Evolutionary conservation across 495 filamentous ascomycete genomes (phyloP).

Genomic region (Talaromyces borbonicus): DNA sequence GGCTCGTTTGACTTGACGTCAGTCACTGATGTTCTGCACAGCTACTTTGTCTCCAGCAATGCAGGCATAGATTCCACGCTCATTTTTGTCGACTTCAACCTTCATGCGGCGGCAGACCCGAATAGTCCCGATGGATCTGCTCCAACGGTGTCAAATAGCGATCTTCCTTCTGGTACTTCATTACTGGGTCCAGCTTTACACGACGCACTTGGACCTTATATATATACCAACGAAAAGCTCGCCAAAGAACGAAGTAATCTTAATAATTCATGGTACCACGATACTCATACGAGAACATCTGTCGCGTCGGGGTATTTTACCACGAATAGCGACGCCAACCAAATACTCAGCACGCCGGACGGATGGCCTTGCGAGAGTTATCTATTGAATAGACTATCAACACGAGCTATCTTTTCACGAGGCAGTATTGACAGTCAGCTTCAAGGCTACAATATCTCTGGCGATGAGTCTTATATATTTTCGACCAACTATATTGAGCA

Average conservation of each 20-base stretch:
- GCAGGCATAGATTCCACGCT: constrained; percentile 33
- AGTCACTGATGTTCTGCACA: constrained; percentile 35
- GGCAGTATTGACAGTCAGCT: constrained; percentile 49
- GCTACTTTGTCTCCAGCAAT: constrained; percentile 39
- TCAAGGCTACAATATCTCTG: constrained; percentile 35
- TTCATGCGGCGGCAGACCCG: constrained; percentile 45
- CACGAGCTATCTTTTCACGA: constrained; percentile 43
- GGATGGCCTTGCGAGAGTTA: constrained; percentile 54
- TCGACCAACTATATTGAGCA: constrained; percentile 26
- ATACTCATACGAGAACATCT: constrained; percentile 18
- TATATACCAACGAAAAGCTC: constrained; percentile 45
- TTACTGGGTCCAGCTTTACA: constrained; percentile 27
- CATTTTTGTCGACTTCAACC: constrained; percentile 43
- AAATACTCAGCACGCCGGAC: constrained; percentile 41
- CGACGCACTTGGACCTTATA: constrained; percentile 31
- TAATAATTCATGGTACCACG: constrained; percentile 48
- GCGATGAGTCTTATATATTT: constrained; percentile 36
- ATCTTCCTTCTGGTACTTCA: constrained; percentile 26
- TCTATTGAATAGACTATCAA: constrained; percentile 39
- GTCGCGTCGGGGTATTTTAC: constrained; percentile 46
- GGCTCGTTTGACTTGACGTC: constrained; percentile 34
- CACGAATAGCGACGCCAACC: constrained; percentile 22
- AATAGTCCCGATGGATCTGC: constrained; percentile 29
- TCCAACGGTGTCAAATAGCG: constrained; percentile 17
- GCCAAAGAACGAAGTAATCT: constrained; percentile 41